Conservation (phyloP, 768 basidiomycete genomes). For the Tephrocybe sp. region DNA sequence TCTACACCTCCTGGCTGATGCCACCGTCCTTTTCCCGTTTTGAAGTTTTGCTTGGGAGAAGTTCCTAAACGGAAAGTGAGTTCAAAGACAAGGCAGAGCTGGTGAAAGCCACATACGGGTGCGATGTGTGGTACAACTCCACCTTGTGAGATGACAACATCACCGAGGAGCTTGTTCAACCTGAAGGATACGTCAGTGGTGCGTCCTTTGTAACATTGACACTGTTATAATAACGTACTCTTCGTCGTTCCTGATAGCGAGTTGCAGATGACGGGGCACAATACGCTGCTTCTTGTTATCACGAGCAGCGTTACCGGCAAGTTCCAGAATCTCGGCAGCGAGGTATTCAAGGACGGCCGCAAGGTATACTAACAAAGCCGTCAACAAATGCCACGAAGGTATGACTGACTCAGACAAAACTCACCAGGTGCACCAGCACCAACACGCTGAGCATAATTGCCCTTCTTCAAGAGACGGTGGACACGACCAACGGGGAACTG, state of each 20-base stretch:
- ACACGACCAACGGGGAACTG: slow-evolving; percentile 93
- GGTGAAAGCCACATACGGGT: slow-evolving; percentile 25
- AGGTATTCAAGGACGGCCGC: slow-evolving; percentile 92
- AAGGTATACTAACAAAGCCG: slow-evolving; percentile 63
- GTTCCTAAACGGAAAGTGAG: slow-evolving; percentile 25
- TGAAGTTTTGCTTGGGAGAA: slow-evolving; percentile 42
- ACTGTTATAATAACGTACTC: slow-evolving; percentile 43
- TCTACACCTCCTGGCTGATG: slow-evolving; percentile 46
- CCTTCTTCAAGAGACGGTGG: slow-evolving; percentile 84
- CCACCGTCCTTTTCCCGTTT: slow-evolving; percentile 46
- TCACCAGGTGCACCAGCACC: slow-evolving; percentile 86
- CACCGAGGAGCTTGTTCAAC: slow-evolving; percentile 75
- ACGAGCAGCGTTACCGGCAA: slow-evolving; percentile 84
- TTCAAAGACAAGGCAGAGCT: neutral
- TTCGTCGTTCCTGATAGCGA: slow-evolving; percentile 91
- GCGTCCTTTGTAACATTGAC: neutral
- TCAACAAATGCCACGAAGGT: neutral
- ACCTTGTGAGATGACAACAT: slow-evolving; percentile 84
- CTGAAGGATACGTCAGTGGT: slow-evolving; percentile 23
- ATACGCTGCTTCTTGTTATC: slow-evolving; percentile 93
- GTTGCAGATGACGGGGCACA: slow-evolving; percentile 88
- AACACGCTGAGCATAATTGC: slow-evolving; percentile 86
- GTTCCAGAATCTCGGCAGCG: slow-evolving; percentile 90
- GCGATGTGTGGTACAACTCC: slow-evolving; percentile 80
- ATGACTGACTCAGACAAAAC: slow-evolving; percentile 13